These are phyloP conservation scores for Crataegus laevigata DNA, from an alignment of 306 rosid species.

Conservation along the genomic window DNA sequence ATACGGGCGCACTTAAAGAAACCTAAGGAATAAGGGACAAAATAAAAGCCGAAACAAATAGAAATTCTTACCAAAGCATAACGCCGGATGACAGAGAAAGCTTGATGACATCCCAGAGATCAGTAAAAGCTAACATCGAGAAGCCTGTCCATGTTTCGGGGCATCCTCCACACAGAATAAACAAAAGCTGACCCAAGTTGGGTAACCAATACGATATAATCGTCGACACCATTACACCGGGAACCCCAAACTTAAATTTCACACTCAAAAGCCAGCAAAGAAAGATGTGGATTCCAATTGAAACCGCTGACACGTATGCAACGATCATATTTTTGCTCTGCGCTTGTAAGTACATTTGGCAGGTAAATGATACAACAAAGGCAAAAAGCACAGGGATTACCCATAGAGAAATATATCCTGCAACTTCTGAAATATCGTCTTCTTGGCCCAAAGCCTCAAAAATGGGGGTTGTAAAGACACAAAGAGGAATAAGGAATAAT, in stretches of 20 bases:
- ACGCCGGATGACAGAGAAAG: constrained; percentile 60
- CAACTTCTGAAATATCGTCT: constrained; percentile 22
- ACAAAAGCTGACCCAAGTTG: constrained; percentile 43
- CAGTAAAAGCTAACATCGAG: constrained; percentile 46
- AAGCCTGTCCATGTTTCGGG: constrained; percentile 62
- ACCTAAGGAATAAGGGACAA: not conserved
- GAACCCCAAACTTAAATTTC: constrained; percentile 39
- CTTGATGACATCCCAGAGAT: constrained; percentile 50
- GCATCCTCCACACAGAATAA: constrained; percentile 32
- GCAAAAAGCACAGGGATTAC: constrained; percentile 36
- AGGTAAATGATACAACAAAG: constrained; percentile 35
- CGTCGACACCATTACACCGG: constrained; percentile 49
- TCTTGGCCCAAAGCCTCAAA: constrained; percentile 44
- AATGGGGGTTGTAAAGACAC: constrained; percentile 41
- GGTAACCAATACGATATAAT: constrained; percentile 47
- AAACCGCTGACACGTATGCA: constrained; percentile 42
- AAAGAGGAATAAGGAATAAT: constrained; percentile 37
- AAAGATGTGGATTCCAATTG: constrained; percentile 28
- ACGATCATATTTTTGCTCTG: constrained; percentile 55
- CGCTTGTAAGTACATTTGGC: constrained; percentile 59
- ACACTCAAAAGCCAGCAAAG: constrained; percentile 56
- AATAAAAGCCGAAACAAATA: not conserved
- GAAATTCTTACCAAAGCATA: constrained; percentile 45
- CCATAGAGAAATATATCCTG: constrained; percentile 51
- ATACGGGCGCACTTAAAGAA: not conserved